Percentiles rank a stretch among this genome's conserved stretches.
Evolutionary conservation across 116 monocot species (phyloP).

Genomic region (Phalaenopsis hybrid): DNA sequence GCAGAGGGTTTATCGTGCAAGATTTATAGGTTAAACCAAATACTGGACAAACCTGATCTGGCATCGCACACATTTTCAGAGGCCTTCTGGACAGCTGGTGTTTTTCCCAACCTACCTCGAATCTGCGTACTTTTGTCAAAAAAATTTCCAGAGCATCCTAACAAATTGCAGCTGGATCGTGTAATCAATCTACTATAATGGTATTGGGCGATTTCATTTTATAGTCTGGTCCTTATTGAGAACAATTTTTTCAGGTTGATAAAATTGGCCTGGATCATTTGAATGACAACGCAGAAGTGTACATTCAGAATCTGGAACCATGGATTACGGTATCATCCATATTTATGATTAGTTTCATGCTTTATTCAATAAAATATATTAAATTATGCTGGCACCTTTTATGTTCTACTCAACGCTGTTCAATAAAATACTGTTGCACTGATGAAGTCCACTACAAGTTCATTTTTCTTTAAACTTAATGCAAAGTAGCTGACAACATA

Average conservation of each 20-base stretch:
- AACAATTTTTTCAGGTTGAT: slow-evolving; percentile 59
- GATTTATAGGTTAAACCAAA: slow-evolving; percentile 62
- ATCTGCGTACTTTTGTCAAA: slow-evolving; percentile 69
- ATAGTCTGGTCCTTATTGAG: neutral
- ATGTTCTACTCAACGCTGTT: neutral
- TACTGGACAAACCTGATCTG: slow-evolving; percentile 66
- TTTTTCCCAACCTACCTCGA: slow-evolving; percentile 75
- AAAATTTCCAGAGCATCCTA: slow-evolving; percentile 94
- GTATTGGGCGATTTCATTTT: slow-evolving; percentile 3
- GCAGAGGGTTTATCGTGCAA: slow-evolving; percentile 79
- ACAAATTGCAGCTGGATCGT: slow-evolving; percentile 79
- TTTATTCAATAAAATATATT: neutral
- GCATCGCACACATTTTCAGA: slow-evolving; percentile 67
- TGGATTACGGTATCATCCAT: slow-evolving; percentile 64
- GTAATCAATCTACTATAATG: slow-evolving; percentile 30
- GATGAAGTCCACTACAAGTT: neutral
- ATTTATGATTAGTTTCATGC: neutral
- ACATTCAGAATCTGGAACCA: slow-evolving; percentile 81
- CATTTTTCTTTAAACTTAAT: neutral
- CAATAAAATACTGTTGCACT: neutral
- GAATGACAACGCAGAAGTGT: slow-evolving; percentile 71
- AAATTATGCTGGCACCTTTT: neutral
- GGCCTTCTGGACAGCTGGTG: slow-evolving; percentile 79
- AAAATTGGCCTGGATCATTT: slow-evolving; percentile 77
- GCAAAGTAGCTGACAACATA: neutral